These are phyloP conservation scores for Termitomyces sp. DNA, from an alignment of 768 basidiomycete genomes.

Conservation along the genomic window DNA sequence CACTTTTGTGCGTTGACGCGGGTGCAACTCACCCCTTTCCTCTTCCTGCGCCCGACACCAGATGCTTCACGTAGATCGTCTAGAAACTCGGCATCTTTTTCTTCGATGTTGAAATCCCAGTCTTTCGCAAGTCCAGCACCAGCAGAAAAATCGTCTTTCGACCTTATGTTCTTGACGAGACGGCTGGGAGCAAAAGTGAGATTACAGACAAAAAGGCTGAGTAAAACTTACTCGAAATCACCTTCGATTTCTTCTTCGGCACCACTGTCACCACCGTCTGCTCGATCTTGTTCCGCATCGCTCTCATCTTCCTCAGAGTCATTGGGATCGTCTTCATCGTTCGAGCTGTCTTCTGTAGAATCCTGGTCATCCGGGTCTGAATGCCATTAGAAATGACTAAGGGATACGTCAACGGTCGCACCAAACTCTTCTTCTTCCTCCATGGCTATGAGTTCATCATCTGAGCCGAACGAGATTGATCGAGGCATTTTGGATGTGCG, in stretches of 20 bases:
- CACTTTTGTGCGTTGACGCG: not conserved
- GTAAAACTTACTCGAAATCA: constrained; percentile 49
- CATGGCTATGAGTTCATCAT: constrained; percentile 18
- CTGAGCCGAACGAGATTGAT: constrained; percentile 6
- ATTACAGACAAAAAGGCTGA: not conserved
- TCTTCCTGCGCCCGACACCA: constrained; percentile 59
- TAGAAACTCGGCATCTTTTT: constrained; percentile 65
- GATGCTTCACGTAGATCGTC: constrained; percentile 74
- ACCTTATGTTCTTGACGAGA: constrained; percentile 63
- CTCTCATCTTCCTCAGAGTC: constrained; percentile 12
- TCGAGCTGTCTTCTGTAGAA: constrained; percentile 11
- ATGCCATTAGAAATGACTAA: not conserved
- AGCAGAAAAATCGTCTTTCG: constrained; percentile 40
- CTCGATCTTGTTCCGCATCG: constrained; percentile 14
- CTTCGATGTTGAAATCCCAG: constrained; percentile 74
- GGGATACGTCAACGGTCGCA: not conserved
- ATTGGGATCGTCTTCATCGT: constrained; percentile 9
- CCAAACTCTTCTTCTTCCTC: constrained; percentile 21
- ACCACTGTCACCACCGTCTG: constrained; percentile 20
- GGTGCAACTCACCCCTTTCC: constrained; percentile 35
- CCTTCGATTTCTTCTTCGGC: constrained; percentile 52
- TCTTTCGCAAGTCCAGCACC: constrained; percentile 51
- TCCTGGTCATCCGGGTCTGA: constrained; percentile 4
- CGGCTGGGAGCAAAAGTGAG: constrained; percentile 39
- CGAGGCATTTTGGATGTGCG: not conserved